These are phyloP conservation scores for Catunica adiposa DNA, from an alignment of 2,329 filamentous ascomycete species.

Conservation along the genomic window DNA sequence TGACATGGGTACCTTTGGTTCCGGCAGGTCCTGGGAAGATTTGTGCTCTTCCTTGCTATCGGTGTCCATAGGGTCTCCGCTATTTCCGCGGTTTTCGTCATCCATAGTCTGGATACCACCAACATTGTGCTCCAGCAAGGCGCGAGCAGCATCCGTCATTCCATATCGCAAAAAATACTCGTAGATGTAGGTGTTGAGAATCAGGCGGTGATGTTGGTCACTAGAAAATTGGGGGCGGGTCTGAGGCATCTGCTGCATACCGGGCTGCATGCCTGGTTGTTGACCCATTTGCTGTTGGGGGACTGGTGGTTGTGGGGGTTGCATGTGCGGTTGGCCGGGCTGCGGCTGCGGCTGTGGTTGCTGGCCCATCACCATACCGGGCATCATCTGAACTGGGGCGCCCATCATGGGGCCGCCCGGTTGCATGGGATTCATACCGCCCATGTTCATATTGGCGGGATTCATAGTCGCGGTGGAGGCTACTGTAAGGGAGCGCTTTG, in stretches of 20 bases:
- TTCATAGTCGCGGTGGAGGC: slow-evolving; percentile 29
- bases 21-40: slow-evolving; percentile 63
- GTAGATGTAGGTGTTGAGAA: slow-evolving; percentile 77
- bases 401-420: slow-evolving; percentile 52
- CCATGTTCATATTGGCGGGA: slow-evolving; percentile 43
- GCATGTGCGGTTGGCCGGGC: slow-evolving; percentile 18
- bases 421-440: slow-evolving; percentile 48
- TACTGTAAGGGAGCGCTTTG: not conserved
- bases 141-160: slow-evolving; percentile 69
- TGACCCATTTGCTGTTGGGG: slow-evolving; percentile 8
- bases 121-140: slow-evolving; percentile 41
- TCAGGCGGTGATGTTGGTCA: slow-evolving; percentile 34
- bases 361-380: slow-evolving; percentile 7
- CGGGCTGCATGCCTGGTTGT: slow-evolving; percentile 15
- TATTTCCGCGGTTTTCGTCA: slow-evolving; percentile 49
- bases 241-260: slow-evolving; percentile 25
- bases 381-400: slow-evolving; percentile 8
- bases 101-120: slow-evolving; percentile 22
- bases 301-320: not conserved
- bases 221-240: slow-evolving; percentile 18
- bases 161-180: slow-evolving; percentile 77
- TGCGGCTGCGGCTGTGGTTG: slow-evolving; percentile 25
- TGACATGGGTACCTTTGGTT: slow-evolving; percentile 46
- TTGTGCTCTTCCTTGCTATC: slow-evolving; percentile 66
- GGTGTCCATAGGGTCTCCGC: slow-evolving; percentile 63